phyloP scores from a whole-genome alignment of 1,284 basidiomycete genomes.

The Puccinia polysora region DNA sequence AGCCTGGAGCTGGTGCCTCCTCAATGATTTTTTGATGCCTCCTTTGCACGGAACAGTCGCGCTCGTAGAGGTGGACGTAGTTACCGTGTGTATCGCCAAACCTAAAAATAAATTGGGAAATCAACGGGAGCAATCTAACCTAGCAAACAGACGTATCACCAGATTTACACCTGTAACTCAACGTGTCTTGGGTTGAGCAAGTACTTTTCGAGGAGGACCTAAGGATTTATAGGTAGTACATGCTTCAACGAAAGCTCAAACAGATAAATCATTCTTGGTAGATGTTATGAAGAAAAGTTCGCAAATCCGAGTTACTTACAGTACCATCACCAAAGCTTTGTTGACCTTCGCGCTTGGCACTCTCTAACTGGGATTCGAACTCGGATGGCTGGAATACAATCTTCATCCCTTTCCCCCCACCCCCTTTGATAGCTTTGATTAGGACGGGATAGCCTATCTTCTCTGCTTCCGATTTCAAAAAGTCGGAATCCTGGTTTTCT shows the following conservation, averaged over 20 bases:
- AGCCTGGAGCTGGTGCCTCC: slow-evolving; percentile 86
- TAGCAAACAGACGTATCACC: slow-evolving; percentile 58
- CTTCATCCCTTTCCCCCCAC: slow-evolving; percentile 56
- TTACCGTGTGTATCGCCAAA: slow-evolving; percentile 73
- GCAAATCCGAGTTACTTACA: not conserved
- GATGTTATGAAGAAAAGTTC: not conserved
- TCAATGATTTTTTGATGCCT: slow-evolving; percentile 93
- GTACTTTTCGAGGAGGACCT: slow-evolving; percentile 51
- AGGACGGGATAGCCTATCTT: slow-evolving; percentile 54
- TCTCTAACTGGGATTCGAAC: slow-evolving; percentile 71
- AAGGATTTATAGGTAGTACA: not conserved
- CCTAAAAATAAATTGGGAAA: slow-evolving; percentile 82
- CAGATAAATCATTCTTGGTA: no score
- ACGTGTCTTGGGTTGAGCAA: slow-evolving; percentile 54
- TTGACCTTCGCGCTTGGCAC: slow-evolving; percentile 77
- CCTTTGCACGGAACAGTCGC: slow-evolving; percentile 90
- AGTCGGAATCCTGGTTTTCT: slow-evolving; percentile 64
- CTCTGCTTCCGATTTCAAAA: slow-evolving; percentile 63
- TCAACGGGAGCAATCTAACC: slow-evolving; percentile 29
- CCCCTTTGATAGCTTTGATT: slow-evolving; percentile 55
- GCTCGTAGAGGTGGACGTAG: slow-evolving; percentile 81
- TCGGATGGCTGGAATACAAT: slow-evolving; percentile 58
- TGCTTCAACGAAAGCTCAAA: not conserved
- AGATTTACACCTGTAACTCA: slow-evolving; percentile 76
- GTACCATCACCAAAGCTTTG: slow-evolving; percentile 78